Conservation (phyloP, 495 filamentous ascomycete species). For the Hypomontagnella submonticulosa region DNA sequence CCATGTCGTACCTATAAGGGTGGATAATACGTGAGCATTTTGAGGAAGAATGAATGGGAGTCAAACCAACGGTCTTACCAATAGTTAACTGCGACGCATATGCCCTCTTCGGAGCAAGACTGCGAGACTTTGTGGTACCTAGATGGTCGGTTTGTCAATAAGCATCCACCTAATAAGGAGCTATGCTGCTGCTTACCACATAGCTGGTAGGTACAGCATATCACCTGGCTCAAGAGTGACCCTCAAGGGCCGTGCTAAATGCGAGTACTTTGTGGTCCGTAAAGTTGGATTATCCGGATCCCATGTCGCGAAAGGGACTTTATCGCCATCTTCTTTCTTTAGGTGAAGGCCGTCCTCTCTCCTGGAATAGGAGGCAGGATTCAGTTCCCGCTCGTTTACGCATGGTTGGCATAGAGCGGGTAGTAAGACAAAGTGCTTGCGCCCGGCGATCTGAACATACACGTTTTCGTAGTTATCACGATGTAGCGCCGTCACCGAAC, state of each 20-base stretch:
- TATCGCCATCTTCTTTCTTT: slow-evolving; percentile 49
- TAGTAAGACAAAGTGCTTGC: slow-evolving; percentile 76
- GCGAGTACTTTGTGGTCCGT: slow-evolving; percentile 63
- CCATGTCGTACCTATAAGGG: slow-evolving; percentile 72
- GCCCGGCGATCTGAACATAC: slow-evolving; percentile 75
- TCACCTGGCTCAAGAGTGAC: slow-evolving; percentile 76
- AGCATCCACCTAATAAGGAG: background rate
- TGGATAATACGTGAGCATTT: slow-evolving; percentile 15
- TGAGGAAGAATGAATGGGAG: background rate
- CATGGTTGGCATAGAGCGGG: slow-evolving; percentile 71
- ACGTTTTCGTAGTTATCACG: slow-evolving; percentile 86
- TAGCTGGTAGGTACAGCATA: slow-evolving; percentile 80
- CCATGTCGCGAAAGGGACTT: slow-evolving; percentile 73
- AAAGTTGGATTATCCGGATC: slow-evolving; percentile 70
- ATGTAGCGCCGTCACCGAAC: slow-evolving; percentile 73
- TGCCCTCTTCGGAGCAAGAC: slow-evolving; percentile 66
- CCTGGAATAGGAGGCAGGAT: slow-evolving; percentile 62
- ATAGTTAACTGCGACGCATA: slow-evolving; percentile 82
- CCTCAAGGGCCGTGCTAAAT: slow-evolving; percentile 63
- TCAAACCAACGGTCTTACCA: slow-evolving; percentile 62
- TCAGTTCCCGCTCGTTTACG: slow-evolving; percentile 67
- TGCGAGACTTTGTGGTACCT: slow-evolving; percentile 77
- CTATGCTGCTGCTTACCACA: slow-evolving; percentile 66
- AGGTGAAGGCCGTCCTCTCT: slow-evolving; percentile 48
- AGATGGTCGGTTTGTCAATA: slow-evolving; percentile 1